Conservation (phyloP, 2,329 filamentous ascomycete genomes). For the Shiraia sp. region DNA sequence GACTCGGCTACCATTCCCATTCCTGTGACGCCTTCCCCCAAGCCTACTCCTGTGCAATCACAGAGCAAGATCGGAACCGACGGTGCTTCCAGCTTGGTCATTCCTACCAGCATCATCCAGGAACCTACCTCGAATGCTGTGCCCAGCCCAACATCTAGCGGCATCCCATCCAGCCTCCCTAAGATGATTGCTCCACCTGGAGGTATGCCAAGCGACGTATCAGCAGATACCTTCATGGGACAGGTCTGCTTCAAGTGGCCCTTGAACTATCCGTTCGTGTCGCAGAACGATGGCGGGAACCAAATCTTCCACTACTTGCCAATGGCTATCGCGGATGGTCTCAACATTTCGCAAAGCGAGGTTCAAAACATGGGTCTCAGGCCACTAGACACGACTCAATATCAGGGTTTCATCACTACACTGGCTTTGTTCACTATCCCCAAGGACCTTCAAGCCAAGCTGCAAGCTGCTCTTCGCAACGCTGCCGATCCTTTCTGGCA, state of each 20-base stretch:
- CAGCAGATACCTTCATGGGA: constrained; percentile 70
- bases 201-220: constrained; percentile 56
- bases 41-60: constrained; percentile 41
- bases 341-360: constrained; percentile 55
- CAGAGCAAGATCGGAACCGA: constrained; percentile 54
- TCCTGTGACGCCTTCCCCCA: constrained; percentile 14
- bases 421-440: constrained; percentile 61
- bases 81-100: constrained; percentile 50
- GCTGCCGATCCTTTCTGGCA: constrained; percentile 76
- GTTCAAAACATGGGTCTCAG: constrained; percentile 72
- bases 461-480: constrained; percentile 71
- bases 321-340: constrained; percentile 67
- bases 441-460: constrained; percentile 52
- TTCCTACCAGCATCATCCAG: constrained; percentile 66
- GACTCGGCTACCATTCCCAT: constrained; percentile 18
- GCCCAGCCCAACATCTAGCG: constrained; percentile 51
- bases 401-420: constrained; percentile 80
- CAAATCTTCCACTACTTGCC: constrained; percentile 87
- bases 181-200: constrained; percentile 74
- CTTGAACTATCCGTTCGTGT: constrained; percentile 83
- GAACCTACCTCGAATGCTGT: constrained; percentile 54
- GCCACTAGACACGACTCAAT: constrained; percentile 72
- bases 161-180: constrained; percentile 70
- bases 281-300: constrained; percentile 70
- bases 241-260: constrained; percentile 83